Percentiles rank a stretch among this genome's conserved stretches.
Evolutionary conservation across 768 basidiomycete species (phyloP).

Genomic region (Amanita inopinata): DNA sequence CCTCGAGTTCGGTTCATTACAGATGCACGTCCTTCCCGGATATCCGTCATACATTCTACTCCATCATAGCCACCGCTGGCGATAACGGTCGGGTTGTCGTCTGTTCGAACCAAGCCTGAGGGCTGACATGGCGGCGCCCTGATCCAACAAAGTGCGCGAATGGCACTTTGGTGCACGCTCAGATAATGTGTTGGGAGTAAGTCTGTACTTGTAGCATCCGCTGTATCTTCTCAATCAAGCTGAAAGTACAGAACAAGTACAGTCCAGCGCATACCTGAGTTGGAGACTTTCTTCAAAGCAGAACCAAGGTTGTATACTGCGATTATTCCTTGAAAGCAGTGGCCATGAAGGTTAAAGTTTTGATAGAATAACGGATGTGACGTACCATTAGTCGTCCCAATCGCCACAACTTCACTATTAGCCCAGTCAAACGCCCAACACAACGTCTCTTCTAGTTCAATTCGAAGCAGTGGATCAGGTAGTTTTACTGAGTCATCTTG

Average conservation of each 20-base stretch:
- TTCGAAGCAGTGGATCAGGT: slow-evolving; percentile 54
- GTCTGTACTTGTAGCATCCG: slow-evolving; percentile 22
- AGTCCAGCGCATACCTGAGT: slow-evolving; percentile 20
- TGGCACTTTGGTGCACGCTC: slow-evolving; percentile 67
- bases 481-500: slow-evolving; percentile 36
- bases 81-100: slow-evolving; percentile 61
- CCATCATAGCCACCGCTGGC: slow-evolving; percentile 80
- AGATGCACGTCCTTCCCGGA: slow-evolving; percentile 57
- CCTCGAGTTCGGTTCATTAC: slow-evolving; percentile 76
- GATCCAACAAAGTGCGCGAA: slow-evolving; percentile 71
- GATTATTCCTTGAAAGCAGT: slow-evolving; percentile 32
- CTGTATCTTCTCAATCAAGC: slow-evolving; percentile 11
- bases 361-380: neutral
- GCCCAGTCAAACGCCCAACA: slow-evolving; percentile 86
- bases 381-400: slow-evolving; percentile 78
- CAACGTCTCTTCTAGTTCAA: slow-evolving; percentile 68
- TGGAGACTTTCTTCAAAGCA: slow-evolving; percentile 24
- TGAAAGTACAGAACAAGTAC: neutral
- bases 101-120: slow-evolving; percentile 33
- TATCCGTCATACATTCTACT: slow-evolving; percentile 63
- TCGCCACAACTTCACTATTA: slow-evolving; percentile 72
- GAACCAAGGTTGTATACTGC: slow-evolving; percentile 47
- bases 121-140: slow-evolving; percentile 48
- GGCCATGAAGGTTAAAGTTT: neutral
- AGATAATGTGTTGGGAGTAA: slow-evolving; percentile 67